Base-by-base conservation (phyloP, 2,329 filamentous ascomycete genomes). In the Cladophialophora immunda region DNA sequence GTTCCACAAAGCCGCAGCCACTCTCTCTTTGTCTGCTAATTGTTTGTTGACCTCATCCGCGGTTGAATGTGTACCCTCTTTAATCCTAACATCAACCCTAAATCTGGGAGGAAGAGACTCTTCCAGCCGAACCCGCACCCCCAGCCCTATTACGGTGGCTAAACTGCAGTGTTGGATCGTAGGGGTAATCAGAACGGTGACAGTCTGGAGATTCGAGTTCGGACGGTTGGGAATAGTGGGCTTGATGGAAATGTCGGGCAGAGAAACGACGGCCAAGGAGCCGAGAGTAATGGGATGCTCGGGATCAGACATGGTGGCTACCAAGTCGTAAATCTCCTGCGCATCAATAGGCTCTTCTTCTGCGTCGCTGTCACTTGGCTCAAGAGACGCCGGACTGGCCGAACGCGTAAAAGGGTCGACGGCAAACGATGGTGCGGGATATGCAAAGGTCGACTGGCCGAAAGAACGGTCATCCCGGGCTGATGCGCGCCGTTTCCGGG, bases 1-100 rank as follows among this genome's bases (percentile, higher is more conserved):
- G 77, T 99, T 99, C 80, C 98, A 95, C 73, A 97, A 82, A 6
- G 95, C 95, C 9, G 95, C 95, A 1, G 94, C 94, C 53, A 99
- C 95, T 68, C 95, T 86, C 82, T 99, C 95, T 83, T 98, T 99
- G 81, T 99, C 95, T 36, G 89, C 92, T 52, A 99, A 83, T 80
- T 99, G 95, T 84, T 97, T 97, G 81, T 97, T 97, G 60, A 97
- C 93, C 78, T 97, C 93, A 70, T 97, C 93, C 54, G 93, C 94
- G 68, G 96, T 96, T 71, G 89, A 92, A 78, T 98, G 95, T n/a
- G 93, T 95, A 69, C 94, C 94, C 80, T 97, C 91, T 79, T 98
- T 97, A 79, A 97, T 97, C 73, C 90, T 88, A 54, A 98, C 93
- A 78, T 98, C 94, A 58, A 98, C 87, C 41, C 95, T 88, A 78